Conservation (phyloP, 148 eudicot species). For the Gaultheria prostrata region DNA sequence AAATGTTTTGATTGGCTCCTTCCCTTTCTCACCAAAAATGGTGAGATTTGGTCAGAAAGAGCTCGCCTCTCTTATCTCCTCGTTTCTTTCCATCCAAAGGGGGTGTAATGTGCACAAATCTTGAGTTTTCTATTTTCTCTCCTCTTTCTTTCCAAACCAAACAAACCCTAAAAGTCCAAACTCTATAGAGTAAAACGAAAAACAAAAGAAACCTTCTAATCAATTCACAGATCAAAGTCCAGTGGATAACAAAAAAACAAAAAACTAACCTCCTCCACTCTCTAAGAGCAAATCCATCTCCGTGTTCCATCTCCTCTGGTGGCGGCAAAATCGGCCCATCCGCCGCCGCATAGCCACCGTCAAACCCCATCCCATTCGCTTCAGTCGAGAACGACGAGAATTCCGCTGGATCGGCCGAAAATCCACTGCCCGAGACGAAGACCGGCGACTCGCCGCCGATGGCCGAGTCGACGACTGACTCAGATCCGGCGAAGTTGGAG, state of each 20-base stretch:
- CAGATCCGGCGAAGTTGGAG: slow-evolving; percentile 31
- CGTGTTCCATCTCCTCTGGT: slow-evolving; percentile 28
- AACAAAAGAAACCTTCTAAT: background rate
- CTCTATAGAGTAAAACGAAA: background rate
- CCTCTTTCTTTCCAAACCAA: too few species aligned
- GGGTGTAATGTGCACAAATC: too few species aligned
- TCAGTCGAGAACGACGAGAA: slow-evolving; percentile 22
- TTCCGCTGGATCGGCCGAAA: slow-evolving; percentile 14
- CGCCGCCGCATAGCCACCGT: slow-evolving; percentile 15
- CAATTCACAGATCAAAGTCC: background rate
- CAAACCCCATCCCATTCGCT: slow-evolving; percentile 18
- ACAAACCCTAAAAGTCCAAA: background rate
- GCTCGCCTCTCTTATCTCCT: too few species aligned
- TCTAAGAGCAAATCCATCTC: slow-evolving; percentile 44
- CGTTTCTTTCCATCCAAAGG: too few species aligned
- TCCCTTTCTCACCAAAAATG: too few species aligned
- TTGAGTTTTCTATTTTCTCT: too few species aligned
- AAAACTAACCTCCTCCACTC: slow-evolving; percentile 51
- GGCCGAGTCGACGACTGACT: slow-evolving; percentile 21
- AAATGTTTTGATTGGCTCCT: too few species aligned
- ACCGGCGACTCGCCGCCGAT: slow-evolving; percentile 21
- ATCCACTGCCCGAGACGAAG: slow-evolving; percentile 5
- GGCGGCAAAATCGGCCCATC: slow-evolving; percentile 32
- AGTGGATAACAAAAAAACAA: too few species aligned
- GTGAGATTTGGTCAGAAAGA: too few species aligned